phyloP scores from a whole-genome alignment of 345 rosid genomes.

The Zanthoxylum bungeanum region DNA sequence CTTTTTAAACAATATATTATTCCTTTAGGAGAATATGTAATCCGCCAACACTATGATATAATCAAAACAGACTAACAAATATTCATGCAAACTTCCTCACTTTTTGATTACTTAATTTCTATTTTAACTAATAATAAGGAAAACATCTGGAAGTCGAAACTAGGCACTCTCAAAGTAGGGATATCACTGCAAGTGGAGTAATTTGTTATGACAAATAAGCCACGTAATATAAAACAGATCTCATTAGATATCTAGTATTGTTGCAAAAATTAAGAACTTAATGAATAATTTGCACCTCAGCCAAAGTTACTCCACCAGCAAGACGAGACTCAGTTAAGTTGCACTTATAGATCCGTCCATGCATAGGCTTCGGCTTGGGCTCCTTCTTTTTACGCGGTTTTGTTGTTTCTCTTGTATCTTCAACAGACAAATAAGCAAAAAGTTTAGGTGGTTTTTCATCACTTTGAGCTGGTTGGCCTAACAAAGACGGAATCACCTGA shows the following conservation, averaged over 20 bases:
- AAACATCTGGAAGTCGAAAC: not conserved
- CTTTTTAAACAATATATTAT: not conserved
- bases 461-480: constrained; percentile 33
- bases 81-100: not conserved
- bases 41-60: too few species aligned
- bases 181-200: not conserved
- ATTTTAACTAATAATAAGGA: not conserved
- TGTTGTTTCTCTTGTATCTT: constrained; percentile 28
- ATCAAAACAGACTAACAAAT: not conserved
- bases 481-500: constrained; percentile 82
- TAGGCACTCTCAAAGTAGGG: not conserved
- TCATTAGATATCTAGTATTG: not conserved
- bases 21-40: not conserved
- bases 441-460: constrained; percentile 32
- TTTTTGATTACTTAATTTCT: not conserved
- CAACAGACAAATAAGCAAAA: constrained; percentile 68
- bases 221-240: not conserved
- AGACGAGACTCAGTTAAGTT: constrained; percentile 63
- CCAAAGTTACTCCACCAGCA: constrained; percentile 55
- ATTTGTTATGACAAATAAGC: not conserved
- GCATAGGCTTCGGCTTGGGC: constrained; percentile 13
- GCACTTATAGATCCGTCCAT: constrained; percentile 67
- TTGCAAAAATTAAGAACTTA: not conserved
- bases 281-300: constrained; percentile 49
- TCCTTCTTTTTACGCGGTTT: not conserved